These are phyloP conservation scores for Arthrobotrys entomopaga DNA, from an alignment of 2,329 filamentous ascomycete genomes.

Conservation along the genomic window DNA sequence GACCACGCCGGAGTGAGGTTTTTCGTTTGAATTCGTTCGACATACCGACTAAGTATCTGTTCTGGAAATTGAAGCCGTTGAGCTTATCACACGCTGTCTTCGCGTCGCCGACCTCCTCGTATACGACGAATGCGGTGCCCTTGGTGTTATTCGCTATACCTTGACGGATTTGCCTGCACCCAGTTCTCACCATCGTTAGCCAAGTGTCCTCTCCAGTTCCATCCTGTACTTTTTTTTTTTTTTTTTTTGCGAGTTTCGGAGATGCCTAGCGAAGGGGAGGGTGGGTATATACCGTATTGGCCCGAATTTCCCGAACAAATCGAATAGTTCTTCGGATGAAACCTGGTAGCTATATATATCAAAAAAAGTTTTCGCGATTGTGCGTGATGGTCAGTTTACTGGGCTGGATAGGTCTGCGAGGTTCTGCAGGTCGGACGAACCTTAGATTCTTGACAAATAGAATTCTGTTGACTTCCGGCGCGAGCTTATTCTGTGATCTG, in stretches of 20 bases:
- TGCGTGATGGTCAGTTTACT: constrained; percentile 10
- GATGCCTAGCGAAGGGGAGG: not conserved
- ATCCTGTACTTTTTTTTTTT: too few species aligned
- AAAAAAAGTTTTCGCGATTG: constrained; percentile 34
- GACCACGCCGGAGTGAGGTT: too few species aligned
- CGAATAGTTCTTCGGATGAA: constrained; percentile 95
- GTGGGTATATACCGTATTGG: constrained; percentile 88
- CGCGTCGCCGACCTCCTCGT: constrained; percentile 98
- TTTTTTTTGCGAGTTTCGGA: not conserved
- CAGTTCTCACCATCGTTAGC: not conserved
- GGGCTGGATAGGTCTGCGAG: not conserved
- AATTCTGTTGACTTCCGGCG: constrained; percentile 99
- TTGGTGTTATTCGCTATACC: constrained; percentile 97
- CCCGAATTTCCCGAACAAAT: constrained; percentile 97
- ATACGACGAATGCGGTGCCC: constrained; percentile 98
- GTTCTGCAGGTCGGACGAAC: constrained; percentile 66
- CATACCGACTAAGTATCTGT: constrained; percentile 96
- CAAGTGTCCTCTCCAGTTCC: not conserved
- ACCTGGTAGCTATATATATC: constrained; percentile 98
- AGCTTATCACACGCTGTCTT: constrained; percentile 99
- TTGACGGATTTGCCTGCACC: constrained; percentile 89
- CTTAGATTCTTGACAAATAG: constrained; percentile 99
- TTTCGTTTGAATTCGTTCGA: too few species aligned
- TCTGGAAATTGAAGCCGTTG: constrained; percentile 99
- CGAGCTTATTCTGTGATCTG: constrained; percentile 89